Base-by-base conservation (phyloP, 768 basidiomycete species). In the Suillus placidus region DNA sequence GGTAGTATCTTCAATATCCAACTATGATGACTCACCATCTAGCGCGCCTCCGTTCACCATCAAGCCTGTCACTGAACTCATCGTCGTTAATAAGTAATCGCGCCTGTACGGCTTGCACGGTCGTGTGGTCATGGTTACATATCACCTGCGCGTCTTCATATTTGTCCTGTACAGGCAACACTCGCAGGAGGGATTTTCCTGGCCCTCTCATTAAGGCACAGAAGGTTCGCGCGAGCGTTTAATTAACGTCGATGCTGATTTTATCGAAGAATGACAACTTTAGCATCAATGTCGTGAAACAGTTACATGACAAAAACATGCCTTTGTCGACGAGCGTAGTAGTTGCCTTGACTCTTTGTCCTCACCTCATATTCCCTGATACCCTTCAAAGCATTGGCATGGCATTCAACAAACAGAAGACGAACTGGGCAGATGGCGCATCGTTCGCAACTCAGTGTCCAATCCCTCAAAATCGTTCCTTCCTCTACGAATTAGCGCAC, bases 61-160 rank as follows among this genome's bases (percentile, higher is more conserved):
- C 49, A 71, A 72, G n/a, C 77, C 77, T 47, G 52, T 71, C 26
- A 70, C 70, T 42, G 73, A 79, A 30, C 68, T 86, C 10, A 71
- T 76, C 55, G 75, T 86, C 57, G 70, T 74, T 10, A 85, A 85
- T 72, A 75, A 60, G 64, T 73, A 14, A 81, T 87, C 61, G 68
- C 82, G 16, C 86, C 87, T 0, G 86, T 87, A 72, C 84, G 86
- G 23, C 85, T 80, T 64, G 61, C 63, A 54, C 75, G 75, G 51
- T 75, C 77, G 82, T 82, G 38, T n/a, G 23, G 75, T 75, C 20
- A 66, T 20, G 2, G 43, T 7, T 40, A 61, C 55, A 13, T 64
- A 1, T 9, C 16, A 45, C 0, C 0, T 56, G 14, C 56, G 6
- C 14, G 18, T 20, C 51, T 16, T 40, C 37, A 68, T 38, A 69